Conservation (phyloP, 129 eudicot genomes). For the Artemisia annua region DNA sequence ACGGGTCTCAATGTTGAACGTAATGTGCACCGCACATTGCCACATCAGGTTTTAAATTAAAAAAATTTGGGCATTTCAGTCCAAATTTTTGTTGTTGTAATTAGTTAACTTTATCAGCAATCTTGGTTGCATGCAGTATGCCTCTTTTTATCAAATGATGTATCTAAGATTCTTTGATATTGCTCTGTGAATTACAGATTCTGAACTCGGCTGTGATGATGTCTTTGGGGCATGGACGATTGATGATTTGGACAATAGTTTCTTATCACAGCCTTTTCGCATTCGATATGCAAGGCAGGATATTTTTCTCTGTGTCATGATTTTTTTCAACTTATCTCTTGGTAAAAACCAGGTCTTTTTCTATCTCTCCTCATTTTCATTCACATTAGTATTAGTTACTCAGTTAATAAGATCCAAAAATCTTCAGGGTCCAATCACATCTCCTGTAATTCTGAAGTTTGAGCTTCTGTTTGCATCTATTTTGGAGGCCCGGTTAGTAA, state of each 20-base stretch:
- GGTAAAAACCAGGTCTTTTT: constrained; percentile 50
- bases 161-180: constrained; percentile 7
- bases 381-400: not conserved
- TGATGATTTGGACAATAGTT: constrained; percentile 77
- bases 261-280: constrained; percentile 73
- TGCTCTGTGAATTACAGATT: constrained; percentile 49
- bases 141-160: constrained; percentile 5
- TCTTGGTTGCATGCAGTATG: not conserved
- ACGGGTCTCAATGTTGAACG: too few relatives aligned
- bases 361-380: not conserved
- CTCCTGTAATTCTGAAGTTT: constrained; percentile 71
- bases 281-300: constrained; percentile 86
- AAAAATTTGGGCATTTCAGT: too few relatives aligned
- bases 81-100: too few relatives aligned
- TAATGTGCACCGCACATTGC: too few relatives aligned
- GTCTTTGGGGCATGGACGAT: constrained; percentile 72
- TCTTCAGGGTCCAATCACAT: constrained; percentile 58
- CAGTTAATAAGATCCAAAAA: constrained; percentile 17
- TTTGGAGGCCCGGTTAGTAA: constrained; percentile 56
- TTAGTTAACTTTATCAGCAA: not conserved
- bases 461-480: constrained; percentile 70
- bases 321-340: constrained; percentile 64
- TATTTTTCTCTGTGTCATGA: constrained; percentile 63
- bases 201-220: constrained; percentile 62
- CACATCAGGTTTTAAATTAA: too few relatives aligned